Conservation (phyloP, 257 asterid genomes). For the Mitragyna speciosa region DNA sequence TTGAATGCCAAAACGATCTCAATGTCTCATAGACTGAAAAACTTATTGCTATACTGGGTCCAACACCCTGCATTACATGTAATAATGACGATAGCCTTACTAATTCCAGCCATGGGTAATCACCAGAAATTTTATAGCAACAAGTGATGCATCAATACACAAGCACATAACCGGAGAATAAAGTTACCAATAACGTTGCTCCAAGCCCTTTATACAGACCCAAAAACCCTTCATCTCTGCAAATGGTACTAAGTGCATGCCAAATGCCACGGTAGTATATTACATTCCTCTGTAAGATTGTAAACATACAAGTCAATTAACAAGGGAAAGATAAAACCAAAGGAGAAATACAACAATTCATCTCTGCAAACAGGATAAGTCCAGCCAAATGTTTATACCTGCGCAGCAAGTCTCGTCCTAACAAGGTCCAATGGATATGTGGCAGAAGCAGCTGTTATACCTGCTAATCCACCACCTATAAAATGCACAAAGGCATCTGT, state of each 20-base stretch:
- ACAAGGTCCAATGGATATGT: slow-evolving; percentile 93
- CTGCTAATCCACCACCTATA: slow-evolving; percentile 88
- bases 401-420: slow-evolving; percentile 90
- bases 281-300: slow-evolving; percentile 58
- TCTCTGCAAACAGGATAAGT: background rate
- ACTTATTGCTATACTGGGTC: slow-evolving; percentile 93
- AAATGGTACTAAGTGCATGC: slow-evolving; percentile 74
- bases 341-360: background rate
- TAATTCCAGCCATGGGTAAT: background rate
- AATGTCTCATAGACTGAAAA: slow-evolving; percentile 80
- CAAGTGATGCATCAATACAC: background rate
- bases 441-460: slow-evolving; percentile 85
- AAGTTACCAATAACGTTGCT: slow-evolving; percentile 78
- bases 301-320: slow-evolving; percentile 17
- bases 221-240: slow-evolving; percentile 85
- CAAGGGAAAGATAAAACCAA: background rate
- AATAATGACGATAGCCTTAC: background rate
- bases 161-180: background rate
- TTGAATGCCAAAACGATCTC: slow-evolving; percentile 60
- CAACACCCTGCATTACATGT: slow-evolving; percentile 72
- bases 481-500: slow-evolving; percentile 67
- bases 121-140: background rate
- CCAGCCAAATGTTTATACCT: slow-evolving; percentile 41
- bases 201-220: slow-evolving; percentile 95
- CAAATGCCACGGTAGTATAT: slow-evolving; percentile 78